Evolutionary conservation across 768 basidiomycete genomes (phyloP), one percentile per base, ranked within the genome.

Genomic region (Pleurotus giganteus): DNA sequence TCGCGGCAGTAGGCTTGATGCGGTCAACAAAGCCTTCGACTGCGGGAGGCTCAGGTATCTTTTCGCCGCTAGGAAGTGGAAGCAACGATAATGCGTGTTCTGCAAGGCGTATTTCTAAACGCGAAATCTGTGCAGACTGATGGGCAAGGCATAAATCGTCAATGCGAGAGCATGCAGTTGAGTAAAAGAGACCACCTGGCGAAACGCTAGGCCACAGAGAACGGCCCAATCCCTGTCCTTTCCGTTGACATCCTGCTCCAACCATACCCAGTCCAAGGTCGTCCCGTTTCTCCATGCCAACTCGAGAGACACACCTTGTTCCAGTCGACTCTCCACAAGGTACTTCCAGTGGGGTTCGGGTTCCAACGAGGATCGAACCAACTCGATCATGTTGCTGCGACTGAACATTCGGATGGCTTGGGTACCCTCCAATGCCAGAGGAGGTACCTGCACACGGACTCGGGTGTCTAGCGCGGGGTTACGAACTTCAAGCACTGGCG

Each of bases 21-120:
- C 86, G 85, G 57, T 89, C 81, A 39, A 95, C 72, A 69, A 90
- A 97, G 2, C 95, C 95, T 69, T 98, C 95, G 44, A 96, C 74
- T 0, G 83, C 80, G 0, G 86, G 84, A 1, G 95, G 95, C 61
- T 95, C 91, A 29, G 80, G 69, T 15, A 94, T 64, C 32, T 71
- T 62, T 70, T 67, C 73, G 65, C 73, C 74, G 68, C 77, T 68
- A 58, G 70, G 74, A n/a, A 77, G 62, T 58, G 73, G 74, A 45
- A 81, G 60, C 53, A 65, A 65, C 13, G 66, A 80, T 3, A 85
- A 80, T 21, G 72, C 76, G 67, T 98, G 95, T 49, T 85, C 78
- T 4, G 83, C 86, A 1, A 88, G 71, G 4, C 91, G 84, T 41
- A 97, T 70, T 64, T 97, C 92, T 13, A 89, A 81, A 21, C 80